Evolutionary conservation across 108 stramenopile species (phyloP).

Genomic region (Schizochytrium sp.): DNA sequence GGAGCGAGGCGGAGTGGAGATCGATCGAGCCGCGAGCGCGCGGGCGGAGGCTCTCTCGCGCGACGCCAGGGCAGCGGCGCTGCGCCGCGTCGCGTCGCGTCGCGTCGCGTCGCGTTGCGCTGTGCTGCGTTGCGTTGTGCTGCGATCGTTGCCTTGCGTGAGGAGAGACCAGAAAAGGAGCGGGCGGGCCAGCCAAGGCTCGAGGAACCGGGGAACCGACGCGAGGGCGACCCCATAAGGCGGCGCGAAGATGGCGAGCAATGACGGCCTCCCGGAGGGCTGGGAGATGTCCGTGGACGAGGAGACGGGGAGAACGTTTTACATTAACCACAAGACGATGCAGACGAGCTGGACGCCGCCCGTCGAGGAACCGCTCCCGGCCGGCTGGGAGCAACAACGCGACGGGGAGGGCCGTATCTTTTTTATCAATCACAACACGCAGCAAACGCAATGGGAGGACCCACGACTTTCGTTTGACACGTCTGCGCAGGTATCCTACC

Average conservation of each 20-base stretch:
- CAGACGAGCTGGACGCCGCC: conserved; percentile 17
- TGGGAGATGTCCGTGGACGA: conserved; percentile 11
- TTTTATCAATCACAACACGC: conserved; percentile 13
- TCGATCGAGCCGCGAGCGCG: too few relatives aligned
- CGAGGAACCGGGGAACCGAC: too few relatives aligned
- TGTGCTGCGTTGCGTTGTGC: too few relatives aligned
- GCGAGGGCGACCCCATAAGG: too few relatives aligned
- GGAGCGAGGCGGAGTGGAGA: too few relatives aligned
- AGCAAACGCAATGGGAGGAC: neutral
- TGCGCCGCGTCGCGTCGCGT: too few relatives aligned
- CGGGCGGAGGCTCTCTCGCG: too few relatives aligned
- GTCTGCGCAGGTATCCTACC: neutral
- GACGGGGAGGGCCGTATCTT: neutral
- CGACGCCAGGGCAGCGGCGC: too few relatives aligned
- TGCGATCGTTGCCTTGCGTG: too few relatives aligned
- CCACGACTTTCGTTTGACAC: neutral
- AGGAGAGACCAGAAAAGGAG: too few relatives aligned
- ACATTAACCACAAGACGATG: conserved; percentile 16
- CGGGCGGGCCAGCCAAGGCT: too few relatives aligned
- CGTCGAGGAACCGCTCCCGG: neutral
- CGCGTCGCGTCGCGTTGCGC: too few relatives aligned
- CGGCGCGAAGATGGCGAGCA: neutral
- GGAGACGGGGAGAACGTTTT: neutral
- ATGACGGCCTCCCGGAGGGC: neutral
- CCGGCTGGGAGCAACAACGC: conserved; percentile 18